Evolutionary conservation across 2,329 filamentous ascomycete genomes (phyloP).

Genomic region (Ceratocystiopsis brevicomis): DNA sequence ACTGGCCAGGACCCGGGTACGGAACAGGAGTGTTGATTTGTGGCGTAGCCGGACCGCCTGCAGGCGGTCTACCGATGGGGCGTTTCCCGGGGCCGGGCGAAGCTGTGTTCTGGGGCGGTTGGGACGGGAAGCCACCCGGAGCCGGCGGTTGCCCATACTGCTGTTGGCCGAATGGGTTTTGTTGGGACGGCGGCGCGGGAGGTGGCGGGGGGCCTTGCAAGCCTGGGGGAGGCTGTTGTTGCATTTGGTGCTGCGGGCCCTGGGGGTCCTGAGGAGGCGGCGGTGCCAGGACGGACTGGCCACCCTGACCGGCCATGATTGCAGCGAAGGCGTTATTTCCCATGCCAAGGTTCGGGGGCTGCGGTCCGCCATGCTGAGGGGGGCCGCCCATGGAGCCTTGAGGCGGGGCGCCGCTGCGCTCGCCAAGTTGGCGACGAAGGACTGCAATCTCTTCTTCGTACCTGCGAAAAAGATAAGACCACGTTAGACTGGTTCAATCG

Average conservation of each 20-base stretch:
- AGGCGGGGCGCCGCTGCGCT: conserved; percentile 42
- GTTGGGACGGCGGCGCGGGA: conserved; percentile 39
- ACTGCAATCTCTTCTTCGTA: conserved; percentile 83
- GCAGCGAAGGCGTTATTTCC: conserved; percentile 87
- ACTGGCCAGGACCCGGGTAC: conserved; percentile 65
- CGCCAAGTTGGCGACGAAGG: conserved; percentile 72
- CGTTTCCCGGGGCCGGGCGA: conserved; percentile 75
- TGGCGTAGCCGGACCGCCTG: conserved; percentile 61
- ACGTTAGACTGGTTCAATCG: background rate
- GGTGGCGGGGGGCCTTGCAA: conserved; percentile 35
- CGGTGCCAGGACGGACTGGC: conserved; percentile 67
- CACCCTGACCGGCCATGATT: conserved; percentile 78
- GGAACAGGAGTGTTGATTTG: conserved; percentile 79
- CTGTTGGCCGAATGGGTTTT: conserved; percentile 53
- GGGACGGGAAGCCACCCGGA: conserved; percentile 56
- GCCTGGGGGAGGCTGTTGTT: conserved; percentile 60
- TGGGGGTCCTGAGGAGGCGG: conserved; percentile 46
- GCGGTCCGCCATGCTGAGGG: conserved; percentile 58
- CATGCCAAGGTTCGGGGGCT: conserved; percentile 76
- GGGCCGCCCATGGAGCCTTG: conserved; percentile 44
- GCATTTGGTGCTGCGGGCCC: conserved; percentile 42
- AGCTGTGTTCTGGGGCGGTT: conserved; percentile 57
- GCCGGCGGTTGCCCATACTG: conserved; percentile 35
- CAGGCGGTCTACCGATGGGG: conserved; percentile 46
- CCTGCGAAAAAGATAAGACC: conserved; percentile 27